These are phyloP conservation scores for Euryodendron excelsum DNA, from an alignment of 148 eudicot genomes.

Conservation along the genomic window DNA sequence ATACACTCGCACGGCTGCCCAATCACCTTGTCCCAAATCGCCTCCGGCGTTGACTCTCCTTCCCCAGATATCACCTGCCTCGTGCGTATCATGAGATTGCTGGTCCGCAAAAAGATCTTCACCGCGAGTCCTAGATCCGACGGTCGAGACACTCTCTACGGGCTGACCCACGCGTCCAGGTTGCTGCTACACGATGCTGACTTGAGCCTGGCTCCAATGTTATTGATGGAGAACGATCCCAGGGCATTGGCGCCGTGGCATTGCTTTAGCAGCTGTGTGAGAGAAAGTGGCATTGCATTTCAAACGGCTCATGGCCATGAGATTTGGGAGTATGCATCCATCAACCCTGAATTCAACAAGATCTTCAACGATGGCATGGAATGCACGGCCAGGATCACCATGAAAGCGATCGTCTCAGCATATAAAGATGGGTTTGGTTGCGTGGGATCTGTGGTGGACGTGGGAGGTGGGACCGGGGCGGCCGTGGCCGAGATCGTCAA, in stretches of 20 bases:
- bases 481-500: constrained; percentile 23
- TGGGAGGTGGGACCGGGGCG: constrained; percentile 61
- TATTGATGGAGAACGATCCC: constrained; percentile 19
- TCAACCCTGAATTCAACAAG: constrained; percentile 28
- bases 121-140: neutral
- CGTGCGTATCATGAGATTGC: constrained; percentile 42
- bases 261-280: constrained; percentile 22
- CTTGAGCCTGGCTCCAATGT: constrained; percentile 35
- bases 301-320: constrained; percentile 28
- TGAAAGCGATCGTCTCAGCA: constrained; percentile 18
- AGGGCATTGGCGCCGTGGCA: constrained; percentile 15
- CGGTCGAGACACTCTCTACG: constrained; percentile 30
- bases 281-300: constrained; percentile 27
- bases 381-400: constrained; percentile 30
- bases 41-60: constrained; percentile 20
- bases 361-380: constrained; percentile 42
- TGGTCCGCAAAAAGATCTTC: constrained; percentile 40
- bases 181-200: constrained; percentile 27
- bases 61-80: constrained; percentile 29
- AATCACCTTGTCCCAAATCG: constrained; percentile 33
- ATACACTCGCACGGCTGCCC: constrained; percentile 36
- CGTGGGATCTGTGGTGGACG: constrained; percentile 44
- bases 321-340: constrained; percentile 35
- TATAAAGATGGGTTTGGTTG: constrained; percentile 40
- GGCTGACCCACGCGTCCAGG: constrained; percentile 37